Evolutionary conservation across 179 eudicot genomes (phyloP), one percentile per base, ranked within the genome.

Genomic region (Drosera spatulata): DNA sequence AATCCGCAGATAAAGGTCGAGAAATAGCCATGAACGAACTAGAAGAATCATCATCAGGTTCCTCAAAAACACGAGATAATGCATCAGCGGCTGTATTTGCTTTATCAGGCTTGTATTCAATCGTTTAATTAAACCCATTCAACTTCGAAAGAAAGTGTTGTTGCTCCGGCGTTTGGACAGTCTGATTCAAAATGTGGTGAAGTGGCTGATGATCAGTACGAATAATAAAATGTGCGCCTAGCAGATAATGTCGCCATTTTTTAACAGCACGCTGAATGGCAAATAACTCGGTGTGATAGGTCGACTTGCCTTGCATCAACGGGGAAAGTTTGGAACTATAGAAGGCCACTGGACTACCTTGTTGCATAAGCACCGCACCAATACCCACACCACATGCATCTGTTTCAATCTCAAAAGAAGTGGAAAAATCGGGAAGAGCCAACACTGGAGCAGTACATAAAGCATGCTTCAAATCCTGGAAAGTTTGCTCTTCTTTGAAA

Each of bases 221-320:
- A 4, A 59, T 51, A 2, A 41, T 53, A 33, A 69, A 69, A 3
- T 15, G 39, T 1, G 46, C 2, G 4, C 43, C 44, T 9, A 58
- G 1, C 14, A 69, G n/a, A 14, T 63, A 69, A 0, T 43, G 63
- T 6, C 60, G 39, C 68, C 63, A 63, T 3, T 58, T 69, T 0
- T 33, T 42, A 1, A 69, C 37, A 4, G 68, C 63, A 3, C 11
- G 15, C 0, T 61, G 11, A 0, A 71, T 15, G 2, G 55, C 70
- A 8, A 71, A 1, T 11, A 65, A 3, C n/a, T 70, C 73, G 0
- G 39, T 53, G 3, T 53, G 60, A 54, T 64, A 64, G 1, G 68
- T 43, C 1, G 55, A 65, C 33, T 22, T 22, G 33, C 33, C 33
- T 22, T 22, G n/a, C n/a, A n/a, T 2, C 39, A 7, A 4, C 8